phyloP scores from a whole-genome alignment of 179 eudicot species.

The Spergularia azorica region DNA sequence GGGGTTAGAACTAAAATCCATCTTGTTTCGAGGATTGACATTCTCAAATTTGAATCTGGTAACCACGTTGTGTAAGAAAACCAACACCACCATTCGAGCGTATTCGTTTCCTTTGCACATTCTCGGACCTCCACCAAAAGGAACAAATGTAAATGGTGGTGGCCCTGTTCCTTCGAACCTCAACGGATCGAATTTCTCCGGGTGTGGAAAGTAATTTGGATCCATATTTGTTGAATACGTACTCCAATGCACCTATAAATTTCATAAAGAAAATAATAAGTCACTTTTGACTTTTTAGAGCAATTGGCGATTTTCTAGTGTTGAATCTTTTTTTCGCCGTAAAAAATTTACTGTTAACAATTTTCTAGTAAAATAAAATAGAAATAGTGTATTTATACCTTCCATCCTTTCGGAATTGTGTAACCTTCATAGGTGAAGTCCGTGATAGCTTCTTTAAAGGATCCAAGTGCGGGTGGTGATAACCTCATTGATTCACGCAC shows the following conservation, averaged over 20 bases:
- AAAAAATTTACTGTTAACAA: neutral
- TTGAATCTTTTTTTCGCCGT: too few relatives aligned
- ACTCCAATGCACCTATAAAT: slow-evolving; percentile 13
- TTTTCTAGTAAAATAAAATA: neutral
- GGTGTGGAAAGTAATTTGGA: slow-evolving; percentile 20
- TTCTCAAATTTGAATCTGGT: slow-evolving; percentile 10
- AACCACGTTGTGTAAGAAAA: slow-evolving; percentile 3
- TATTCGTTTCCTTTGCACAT: slow-evolving; percentile 19
- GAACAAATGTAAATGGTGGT: slow-evolving; percentile 14
- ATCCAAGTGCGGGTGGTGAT: slow-evolving; percentile 11
- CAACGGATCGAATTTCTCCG: slow-evolving; percentile 27
- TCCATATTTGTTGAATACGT: slow-evolving; percentile 22
- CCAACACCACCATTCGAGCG: neutral
- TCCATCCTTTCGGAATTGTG: slow-evolving; percentile 30
- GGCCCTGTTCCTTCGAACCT: slow-evolving; percentile 29
- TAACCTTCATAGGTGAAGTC: slow-evolving; percentile 25
- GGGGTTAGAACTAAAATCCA: too few relatives aligned
- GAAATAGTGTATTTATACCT: slow-evolving; percentile 6
- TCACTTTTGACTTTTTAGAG: too few relatives aligned
- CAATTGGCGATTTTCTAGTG: too few relatives aligned
- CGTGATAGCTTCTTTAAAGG: slow-evolving; percentile 11
- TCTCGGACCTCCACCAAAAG: slow-evolving; percentile 29
- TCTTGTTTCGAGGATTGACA: neutral
- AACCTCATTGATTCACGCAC: slow-evolving; percentile 20
- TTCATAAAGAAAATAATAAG: too few relatives aligned